Conservation (phyloP, 1,284 basidiomycete species). For the Ganoderma lucidum region DNA sequence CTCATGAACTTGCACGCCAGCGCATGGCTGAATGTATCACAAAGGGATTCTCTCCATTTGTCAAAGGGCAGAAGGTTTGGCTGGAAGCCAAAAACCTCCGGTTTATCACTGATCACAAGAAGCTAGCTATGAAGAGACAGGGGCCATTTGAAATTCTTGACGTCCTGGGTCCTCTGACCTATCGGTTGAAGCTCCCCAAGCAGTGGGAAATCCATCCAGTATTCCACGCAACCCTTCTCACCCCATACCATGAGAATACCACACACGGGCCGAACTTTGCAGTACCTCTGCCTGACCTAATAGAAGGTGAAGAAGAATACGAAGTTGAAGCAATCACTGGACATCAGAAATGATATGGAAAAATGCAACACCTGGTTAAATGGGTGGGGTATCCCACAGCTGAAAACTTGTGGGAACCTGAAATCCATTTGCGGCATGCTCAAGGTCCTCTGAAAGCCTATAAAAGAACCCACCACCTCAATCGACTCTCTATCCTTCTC, state of each 20-base stretch:
- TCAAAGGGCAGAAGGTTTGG: conserved; percentile 16
- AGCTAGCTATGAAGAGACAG: conserved; percentile 2
- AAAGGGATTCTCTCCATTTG: not conserved
- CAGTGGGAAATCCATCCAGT: conserved; percentile 17
- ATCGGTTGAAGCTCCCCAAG: not conserved
- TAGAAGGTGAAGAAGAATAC: conserved; percentile 26
- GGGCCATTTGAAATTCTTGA: conserved; percentile 5
- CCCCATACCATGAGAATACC: conserved; percentile 21
- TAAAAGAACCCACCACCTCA: not conserved
- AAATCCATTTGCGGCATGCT: not conserved
- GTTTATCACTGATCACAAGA: not conserved
- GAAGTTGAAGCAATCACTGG: conserved; percentile 29
- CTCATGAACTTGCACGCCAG: conserved; percentile 1
- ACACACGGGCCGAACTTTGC: conserved; percentile 19
- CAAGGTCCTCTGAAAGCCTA: not conserved
- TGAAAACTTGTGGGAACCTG: conserved; percentile 8
- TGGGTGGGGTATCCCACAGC: conserved; percentile 19
- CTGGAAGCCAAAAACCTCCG: conserved; percentile 10
- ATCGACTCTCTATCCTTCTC: not conserved
- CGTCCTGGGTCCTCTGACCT: conserved; percentile 2
- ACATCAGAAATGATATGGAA: not conserved
- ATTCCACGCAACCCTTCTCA: conserved; percentile 22
- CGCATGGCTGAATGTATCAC: conserved; percentile 8
- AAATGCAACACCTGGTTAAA: conserved; percentile 21
- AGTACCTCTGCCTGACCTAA: conserved; percentile 18